phyloP scores from a whole-genome alignment of 495 filamentous ascomycete species.

The Usnea hakonensis region DNA sequence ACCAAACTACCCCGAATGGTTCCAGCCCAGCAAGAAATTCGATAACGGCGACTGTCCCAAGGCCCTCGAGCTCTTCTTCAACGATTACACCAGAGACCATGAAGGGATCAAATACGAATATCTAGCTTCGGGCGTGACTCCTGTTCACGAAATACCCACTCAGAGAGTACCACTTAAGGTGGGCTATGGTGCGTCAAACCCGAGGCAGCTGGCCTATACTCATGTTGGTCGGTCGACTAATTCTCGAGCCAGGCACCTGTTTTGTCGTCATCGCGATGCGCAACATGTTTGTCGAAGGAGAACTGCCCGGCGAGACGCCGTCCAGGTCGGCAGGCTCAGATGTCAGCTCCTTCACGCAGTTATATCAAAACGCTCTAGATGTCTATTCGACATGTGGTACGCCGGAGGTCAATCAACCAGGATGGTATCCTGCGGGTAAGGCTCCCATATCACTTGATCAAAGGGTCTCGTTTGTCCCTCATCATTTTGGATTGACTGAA shows the following conservation, averaged over 20 bases:
- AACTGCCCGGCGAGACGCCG: constrained; percentile 9
- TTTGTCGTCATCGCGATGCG: constrained; percentile 14
- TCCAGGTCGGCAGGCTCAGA: constrained; percentile 9
- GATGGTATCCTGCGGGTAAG: constrained; percentile 16
- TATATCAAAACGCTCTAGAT: background rate
- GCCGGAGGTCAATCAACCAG: background rate
- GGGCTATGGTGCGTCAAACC: background rate
- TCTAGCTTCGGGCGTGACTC: background rate
- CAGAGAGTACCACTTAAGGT: constrained; percentile 15
- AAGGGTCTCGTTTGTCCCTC: background rate
- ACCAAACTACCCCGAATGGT: constrained; percentile 9
- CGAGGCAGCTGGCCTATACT: background rate
- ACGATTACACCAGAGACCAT: constrained; percentile 10
- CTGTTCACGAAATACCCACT: constrained; percentile 13
- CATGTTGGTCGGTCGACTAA: background rate
- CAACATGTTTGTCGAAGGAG: constrained; percentile 9
- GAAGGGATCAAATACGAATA: constrained; percentile 10
- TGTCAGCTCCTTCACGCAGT: constrained; percentile 5
- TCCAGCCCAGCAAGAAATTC: constrained; percentile 15
- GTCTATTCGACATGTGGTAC: background rate
- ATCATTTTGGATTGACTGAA: background rate
- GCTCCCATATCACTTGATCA: background rate
- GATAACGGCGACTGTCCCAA: constrained; percentile 7
- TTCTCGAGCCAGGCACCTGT: constrained; percentile 7
- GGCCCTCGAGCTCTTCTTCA: constrained; percentile 9